phyloP scores from a whole-genome alignment of 345 rosid genomes.

The Kernera saxatilis region DNA sequence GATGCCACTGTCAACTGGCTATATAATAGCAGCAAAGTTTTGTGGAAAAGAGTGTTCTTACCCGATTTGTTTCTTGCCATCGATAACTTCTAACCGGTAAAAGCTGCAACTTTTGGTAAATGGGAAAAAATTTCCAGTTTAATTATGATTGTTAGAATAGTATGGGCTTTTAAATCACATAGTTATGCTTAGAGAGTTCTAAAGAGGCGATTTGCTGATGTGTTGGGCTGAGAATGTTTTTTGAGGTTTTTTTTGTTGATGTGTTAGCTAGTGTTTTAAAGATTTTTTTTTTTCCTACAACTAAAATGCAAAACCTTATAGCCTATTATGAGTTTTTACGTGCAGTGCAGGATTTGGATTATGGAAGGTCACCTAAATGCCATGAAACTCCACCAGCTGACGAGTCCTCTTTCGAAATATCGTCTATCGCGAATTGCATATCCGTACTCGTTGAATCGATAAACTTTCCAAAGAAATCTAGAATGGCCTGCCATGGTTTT shows the following conservation, averaged over 20 bases:
- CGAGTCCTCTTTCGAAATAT: slow-evolving; percentile 65
- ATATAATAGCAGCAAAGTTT: slow-evolving; percentile 6
- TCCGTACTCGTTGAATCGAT: slow-evolving; percentile 51
- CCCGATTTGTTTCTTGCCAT: slow-evolving; percentile 62
- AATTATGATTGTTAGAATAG: not conserved
- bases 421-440: slow-evolving; percentile 70
- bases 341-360: too few species aligned
- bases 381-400: slow-evolving; percentile 72
- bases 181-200: too few species aligned
- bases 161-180: not conserved
- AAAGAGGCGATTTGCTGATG: too few species aligned
- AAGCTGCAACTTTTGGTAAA: slow-evolving; percentile 95
- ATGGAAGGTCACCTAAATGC: slow-evolving; percentile 59
- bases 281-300: too few species aligned
- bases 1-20: not conserved
- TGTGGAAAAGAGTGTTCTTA: slow-evolving; percentile 28
- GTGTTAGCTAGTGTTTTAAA: too few species aligned
- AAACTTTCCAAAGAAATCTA: slow-evolving; percentile 75
- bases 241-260: too few species aligned
- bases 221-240: too few species aligned
- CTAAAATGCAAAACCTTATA: too few species aligned
- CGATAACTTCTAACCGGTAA: slow-evolving; percentile 48
- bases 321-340: too few species aligned
- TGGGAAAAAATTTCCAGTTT: slow-evolving; percentile 47
- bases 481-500: slow-evolving; percentile 42